These are phyloP conservation scores for Pseudogymnoascus sp. DNA, from an alignment of 2,329 filamentous ascomycete species.

Conservation along the genomic window DNA sequence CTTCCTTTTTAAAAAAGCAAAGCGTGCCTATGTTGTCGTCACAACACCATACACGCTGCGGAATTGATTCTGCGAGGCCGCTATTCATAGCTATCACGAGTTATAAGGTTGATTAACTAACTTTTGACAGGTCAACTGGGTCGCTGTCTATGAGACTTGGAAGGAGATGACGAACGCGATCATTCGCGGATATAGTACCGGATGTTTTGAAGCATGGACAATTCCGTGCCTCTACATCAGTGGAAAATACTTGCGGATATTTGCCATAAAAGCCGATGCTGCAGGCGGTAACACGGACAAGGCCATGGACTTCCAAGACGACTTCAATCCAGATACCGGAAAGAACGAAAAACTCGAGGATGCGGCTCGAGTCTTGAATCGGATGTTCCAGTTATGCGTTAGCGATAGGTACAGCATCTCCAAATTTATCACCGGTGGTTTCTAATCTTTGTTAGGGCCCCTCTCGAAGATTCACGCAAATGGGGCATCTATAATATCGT, in stretches of 20 bases:
- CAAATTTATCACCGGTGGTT: not conserved
- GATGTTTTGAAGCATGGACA: slow-evolving; percentile 80
- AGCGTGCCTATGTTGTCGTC: not conserved
- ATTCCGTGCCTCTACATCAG: slow-evolving; percentile 83
- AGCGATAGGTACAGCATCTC: slow-evolving; percentile 64
- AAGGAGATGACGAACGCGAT: slow-evolving; percentile 73
- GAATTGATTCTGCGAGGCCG: not conserved
- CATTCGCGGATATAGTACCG: slow-evolving; percentile 72
- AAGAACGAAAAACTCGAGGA: slow-evolving; percentile 85
- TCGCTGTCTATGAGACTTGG: slow-evolving; percentile 81
- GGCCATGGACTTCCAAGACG: slow-evolving; percentile 62
- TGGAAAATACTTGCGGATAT: slow-evolving; percentile 77
- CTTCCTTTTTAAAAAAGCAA: not conserved
- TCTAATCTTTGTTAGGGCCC: slow-evolving; percentile 50
- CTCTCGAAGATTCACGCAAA: slow-evolving; percentile 84
- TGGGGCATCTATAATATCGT: slow-evolving; percentile 96
- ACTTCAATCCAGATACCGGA: slow-evolving; percentile 68
- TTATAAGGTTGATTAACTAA: not conserved
- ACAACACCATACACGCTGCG: not conserved
- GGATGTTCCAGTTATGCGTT: slow-evolving; percentile 84
- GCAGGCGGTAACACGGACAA: slow-evolving; percentile 38
- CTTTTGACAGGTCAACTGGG: slow-evolving; percentile 42
- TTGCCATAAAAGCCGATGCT: slow-evolving; percentile 87
- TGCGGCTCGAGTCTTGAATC: slow-evolving; percentile 82
- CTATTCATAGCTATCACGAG: not conserved